Conservation (phyloP, 768 basidiomycete species). For the Melanogaster broomeanus region DNA sequence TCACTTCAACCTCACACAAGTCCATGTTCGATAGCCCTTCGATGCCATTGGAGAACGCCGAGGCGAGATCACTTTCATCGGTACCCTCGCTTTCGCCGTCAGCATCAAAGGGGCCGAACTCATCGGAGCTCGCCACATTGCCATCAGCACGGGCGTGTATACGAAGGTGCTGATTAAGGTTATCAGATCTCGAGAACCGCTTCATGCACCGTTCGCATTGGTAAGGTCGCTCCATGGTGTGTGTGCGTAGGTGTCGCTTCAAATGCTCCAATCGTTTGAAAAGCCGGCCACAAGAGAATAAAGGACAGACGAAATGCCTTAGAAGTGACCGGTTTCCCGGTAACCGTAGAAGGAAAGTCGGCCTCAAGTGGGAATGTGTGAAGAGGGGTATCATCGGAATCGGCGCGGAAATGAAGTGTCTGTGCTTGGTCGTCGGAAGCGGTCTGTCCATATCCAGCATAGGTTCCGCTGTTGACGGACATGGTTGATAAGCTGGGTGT, state of each 20-base stretch:
- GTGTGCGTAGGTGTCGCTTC: conserved; percentile 84
- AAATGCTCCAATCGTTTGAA: conserved; percentile 95
- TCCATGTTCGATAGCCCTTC: conserved; percentile 44
- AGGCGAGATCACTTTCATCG: conserved; percentile 35
- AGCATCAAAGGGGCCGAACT: conserved; percentile 25
- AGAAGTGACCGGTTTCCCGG: conserved; percentile 38
- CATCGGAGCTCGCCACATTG: conserved; percentile 29
- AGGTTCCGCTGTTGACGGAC: conserved; percentile 21
- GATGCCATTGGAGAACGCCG: conserved; percentile 27
- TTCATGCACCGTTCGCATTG: conserved; percentile 73
- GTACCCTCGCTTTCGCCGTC: conserved; percentile 36
- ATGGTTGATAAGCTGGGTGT: conserved; percentile 20
- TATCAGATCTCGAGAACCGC: conserved; percentile 87
- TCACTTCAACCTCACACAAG: conserved; percentile 63
- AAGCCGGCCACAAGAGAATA: conserved; percentile 78
- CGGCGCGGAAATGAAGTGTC: conserved; percentile 13
- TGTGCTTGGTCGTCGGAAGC: conserved; percentile 17
- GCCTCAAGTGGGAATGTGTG: conserved; percentile 21
- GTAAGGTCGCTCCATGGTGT: conserved; percentile 88
- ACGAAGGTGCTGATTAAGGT: conserved; percentile 82
- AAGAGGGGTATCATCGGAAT: conserved; percentile 13
- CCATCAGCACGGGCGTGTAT: conserved; percentile 56
- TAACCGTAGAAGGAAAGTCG: conserved; percentile 17
- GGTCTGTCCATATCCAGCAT: conserved; percentile 19
- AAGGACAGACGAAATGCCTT: conserved; percentile 81